Evolutionary conservation across 257 asterid genomes (phyloP).

Genomic region (Nemophila menziesii): DNA sequence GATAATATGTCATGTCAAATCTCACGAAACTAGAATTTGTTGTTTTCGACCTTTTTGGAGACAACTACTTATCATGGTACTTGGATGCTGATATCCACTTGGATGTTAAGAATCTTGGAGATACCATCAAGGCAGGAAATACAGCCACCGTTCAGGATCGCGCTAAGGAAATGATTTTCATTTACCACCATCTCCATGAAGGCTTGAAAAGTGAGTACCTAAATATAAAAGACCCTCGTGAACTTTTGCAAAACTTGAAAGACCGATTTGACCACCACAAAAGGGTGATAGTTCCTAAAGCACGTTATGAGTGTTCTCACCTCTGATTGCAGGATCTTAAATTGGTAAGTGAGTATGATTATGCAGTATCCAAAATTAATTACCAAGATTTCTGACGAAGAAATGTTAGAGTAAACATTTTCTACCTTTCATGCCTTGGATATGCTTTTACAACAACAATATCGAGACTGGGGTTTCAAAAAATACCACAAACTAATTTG

Average conservation of each 20-base stretch:
- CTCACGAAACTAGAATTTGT: not conserved
- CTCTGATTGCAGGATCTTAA: not conserved
- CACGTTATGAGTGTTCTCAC: too few species aligned
- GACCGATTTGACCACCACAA: not conserved
- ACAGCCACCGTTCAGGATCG: too few species aligned
- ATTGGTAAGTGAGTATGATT: not conserved
- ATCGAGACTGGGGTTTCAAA: too few species aligned
- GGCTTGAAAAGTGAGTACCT: not conserved
- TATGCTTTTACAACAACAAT: too few species aligned
- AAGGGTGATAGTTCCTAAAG: too few species aligned
- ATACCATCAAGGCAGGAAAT: not conserved
- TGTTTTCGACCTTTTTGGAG: too few species aligned
- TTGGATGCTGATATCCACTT: not conserved
- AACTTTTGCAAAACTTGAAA: not conserved
- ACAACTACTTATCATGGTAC: too few species aligned
- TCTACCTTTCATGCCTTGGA: too few species aligned
- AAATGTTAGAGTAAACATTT: too few species aligned
- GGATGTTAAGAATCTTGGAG: not conserved
- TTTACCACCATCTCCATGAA: not conserved
- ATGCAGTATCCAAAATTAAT: not conserved
- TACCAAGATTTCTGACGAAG: not conserved
- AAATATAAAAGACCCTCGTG: not conserved
- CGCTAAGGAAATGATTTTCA: not conserved
- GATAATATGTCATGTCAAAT: too few species aligned
- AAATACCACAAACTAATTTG: not conserved